Conservation (phyloP, 805 yeast species). For the Metschnikowia bowlesiae region DNA sequence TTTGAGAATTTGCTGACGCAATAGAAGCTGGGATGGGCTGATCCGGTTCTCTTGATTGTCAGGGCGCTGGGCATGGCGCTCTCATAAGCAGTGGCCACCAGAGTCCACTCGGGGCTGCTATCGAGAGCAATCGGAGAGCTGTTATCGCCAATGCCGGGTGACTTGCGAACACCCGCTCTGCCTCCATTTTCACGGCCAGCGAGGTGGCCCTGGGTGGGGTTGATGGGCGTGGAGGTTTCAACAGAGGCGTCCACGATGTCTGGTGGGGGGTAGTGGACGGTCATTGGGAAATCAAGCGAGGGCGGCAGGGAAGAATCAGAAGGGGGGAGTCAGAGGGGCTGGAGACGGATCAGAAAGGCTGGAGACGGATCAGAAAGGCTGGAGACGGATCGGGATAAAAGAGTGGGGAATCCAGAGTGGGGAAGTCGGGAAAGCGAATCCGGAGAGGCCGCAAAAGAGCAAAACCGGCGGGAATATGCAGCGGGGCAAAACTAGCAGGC, state of each 20-base stretch:
- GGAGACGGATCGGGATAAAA: too few species aligned
- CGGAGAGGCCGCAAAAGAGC: too few species aligned
- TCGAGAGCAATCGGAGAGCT: constrained; percentile 9
- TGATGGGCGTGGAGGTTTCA: constrained; percentile 20
- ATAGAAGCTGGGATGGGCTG: constrained; percentile 7
- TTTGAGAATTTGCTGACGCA: constrained; percentile 3
- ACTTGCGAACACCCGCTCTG: not conserved
- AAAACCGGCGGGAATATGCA: too few species aligned
- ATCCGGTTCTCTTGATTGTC: not conserved
- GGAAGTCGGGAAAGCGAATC: too few species aligned
- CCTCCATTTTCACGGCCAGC: not conserved
- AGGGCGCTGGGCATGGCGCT: not conserved
- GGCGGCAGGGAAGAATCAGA: not conserved
- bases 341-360: too few species aligned
- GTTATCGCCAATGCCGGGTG: not conserved
- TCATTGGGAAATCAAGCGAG: not conserved
- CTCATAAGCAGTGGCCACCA: not conserved
- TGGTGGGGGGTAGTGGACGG: constrained; percentile 2
- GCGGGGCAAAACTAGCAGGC: too few species aligned
- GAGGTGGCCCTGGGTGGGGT: constrained; percentile 1
- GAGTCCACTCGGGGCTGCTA: not conserved
- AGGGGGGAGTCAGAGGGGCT: not conserved
- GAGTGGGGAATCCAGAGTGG: too few species aligned
- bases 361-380: too few species aligned
- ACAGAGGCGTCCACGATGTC: constrained; percentile 12